Evolutionary conservation across 352 stramenopile species (phyloP), one percentile per base, ranked within the genome.

Genomic region (Phytophthora gonapodyides): DNA sequence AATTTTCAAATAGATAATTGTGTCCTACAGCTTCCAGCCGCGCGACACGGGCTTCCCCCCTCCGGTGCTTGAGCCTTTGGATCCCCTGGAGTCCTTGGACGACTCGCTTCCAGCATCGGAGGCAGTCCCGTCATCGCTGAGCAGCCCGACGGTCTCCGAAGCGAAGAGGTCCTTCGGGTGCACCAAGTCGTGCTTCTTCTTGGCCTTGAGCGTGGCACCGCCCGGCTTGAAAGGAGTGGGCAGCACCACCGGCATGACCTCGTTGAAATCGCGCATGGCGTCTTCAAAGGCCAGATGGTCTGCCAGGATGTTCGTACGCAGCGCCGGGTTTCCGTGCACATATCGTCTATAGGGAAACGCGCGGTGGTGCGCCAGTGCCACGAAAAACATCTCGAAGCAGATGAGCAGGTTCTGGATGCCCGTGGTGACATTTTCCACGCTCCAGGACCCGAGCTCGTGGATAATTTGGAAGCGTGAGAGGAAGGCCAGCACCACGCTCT

Each of bases 371-470:
- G 96, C 97, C 51, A 99, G 83, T 3, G 90, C 87, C 34, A 99
- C 97, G 36, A 99, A 86, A 46, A 98, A 94, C 97, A 99, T 99
- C 78, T 99, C 97, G 44, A 99, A 90, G 78, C 97, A 99, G 73
- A 99, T 99, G 24, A 99, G 87, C 59, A 99, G 89, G 68, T 99
- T 99, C 71, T 99, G 96, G 50, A 99, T 91, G 50, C 93, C 96
- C 47, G 97, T 98, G 7, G 93, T 96, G 54, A 99, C 94, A 70
- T 98, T 97, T 69, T 98, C 94, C 1, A 95, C 86, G 33, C 87
- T 98, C 93, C 93, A 98, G 0, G 81, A 90, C 16, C 91, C 90
- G n/a, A 97, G 76, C 35, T 96, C 76, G 54, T 97, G 89, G 38
- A 97, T 93, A 47, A 97, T 88, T 52, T 94, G 69, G 59, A 97